phyloP scores from a whole-genome alignment of 805 yeast species.

The Nakazawaea sp. region DNA sequence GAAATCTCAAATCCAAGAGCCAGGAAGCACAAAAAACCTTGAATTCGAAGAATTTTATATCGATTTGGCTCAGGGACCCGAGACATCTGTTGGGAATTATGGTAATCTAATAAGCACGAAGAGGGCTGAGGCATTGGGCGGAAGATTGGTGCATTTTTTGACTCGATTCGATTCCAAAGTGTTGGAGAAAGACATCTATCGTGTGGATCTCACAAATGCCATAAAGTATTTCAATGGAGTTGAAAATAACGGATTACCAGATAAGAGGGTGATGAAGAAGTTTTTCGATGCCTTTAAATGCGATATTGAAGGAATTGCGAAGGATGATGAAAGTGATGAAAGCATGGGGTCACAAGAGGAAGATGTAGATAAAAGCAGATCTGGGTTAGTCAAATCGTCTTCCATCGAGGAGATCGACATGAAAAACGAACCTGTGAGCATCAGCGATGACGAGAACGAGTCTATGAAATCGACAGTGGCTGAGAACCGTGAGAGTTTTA shows the following conservation, averaged over 20 bases:
- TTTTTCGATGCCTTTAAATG: too few relatives aligned
- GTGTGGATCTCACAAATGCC: neutral
- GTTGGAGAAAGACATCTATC: neutral
- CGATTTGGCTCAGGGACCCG: neutral
- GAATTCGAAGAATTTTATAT: neutral
- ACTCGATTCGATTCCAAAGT: neutral
- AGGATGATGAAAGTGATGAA: neutral
- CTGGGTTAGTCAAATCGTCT: too few relatives aligned
- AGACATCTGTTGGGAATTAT: neutral
- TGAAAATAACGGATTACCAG: neutral
- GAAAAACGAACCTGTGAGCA: too few relatives aligned
- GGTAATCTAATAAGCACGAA: neutral
- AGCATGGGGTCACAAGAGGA: too few relatives aligned
- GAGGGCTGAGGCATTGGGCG: neutral
- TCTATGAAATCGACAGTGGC: neutral
- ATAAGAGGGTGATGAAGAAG: neutral
- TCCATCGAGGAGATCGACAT: too few relatives aligned
- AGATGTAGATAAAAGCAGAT: too few relatives aligned
- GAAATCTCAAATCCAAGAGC: too few relatives aligned
- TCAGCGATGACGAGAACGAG: neutral
- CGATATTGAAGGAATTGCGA: too few relatives aligned
- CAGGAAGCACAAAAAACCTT: too few relatives aligned
- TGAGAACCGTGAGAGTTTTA: neutral
- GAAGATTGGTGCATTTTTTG: neutral
- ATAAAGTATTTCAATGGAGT: neutral